A percentile compares a stretch with the other conserved stretches of the same genome.
Evolutionary conservation across 768 basidiomycete genomes (phyloP).

Genomic region (Gloeopeniophorella convolvens): DNA sequence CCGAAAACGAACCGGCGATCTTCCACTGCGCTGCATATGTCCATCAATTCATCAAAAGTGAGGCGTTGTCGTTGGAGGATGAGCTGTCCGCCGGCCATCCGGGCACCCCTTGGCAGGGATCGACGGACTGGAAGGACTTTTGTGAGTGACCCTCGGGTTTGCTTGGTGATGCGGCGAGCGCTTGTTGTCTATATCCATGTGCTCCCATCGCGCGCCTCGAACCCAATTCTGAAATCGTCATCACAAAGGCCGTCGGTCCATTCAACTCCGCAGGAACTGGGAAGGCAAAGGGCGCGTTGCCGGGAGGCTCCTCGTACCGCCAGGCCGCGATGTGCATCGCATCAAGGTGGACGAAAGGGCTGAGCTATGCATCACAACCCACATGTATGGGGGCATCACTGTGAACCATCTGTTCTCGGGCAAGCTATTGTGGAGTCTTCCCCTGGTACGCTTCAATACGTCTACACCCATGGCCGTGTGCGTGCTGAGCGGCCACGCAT

Average conservation of each 20-base stretch:
- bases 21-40: constrained; percentile 51
- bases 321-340: constrained; percentile 48
- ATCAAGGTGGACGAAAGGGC: constrained; percentile 68
- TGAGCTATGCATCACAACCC: constrained; percentile 55
- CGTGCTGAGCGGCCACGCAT: neutral
- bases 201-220: neutral
- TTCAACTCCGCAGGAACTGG: constrained; percentile 48
- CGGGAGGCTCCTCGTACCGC: constrained; percentile 29
- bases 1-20: constrained; percentile 40
- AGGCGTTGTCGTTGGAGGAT: constrained; percentile 26
- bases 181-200: neutral
- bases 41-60: constrained; percentile 39
- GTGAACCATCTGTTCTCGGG: constrained; percentile 51
- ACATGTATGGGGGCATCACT: constrained; percentile 44
- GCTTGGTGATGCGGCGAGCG: constrained; percentile 12
- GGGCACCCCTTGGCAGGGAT: constrained; percentile 31
- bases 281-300: constrained; percentile 41
- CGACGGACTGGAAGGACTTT: constrained; percentile 49
- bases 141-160: constrained; percentile 47
- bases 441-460: constrained; percentile 46
- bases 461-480: too few species aligned
- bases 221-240: neutral
- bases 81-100: constrained; percentile 29
- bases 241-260: constrained; percentile 39
- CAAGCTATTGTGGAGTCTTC: constrained; percentile 55